Conservation (phyloP, 352 stramenopile genomes). For the Phytopythium helicoides region DNA sequence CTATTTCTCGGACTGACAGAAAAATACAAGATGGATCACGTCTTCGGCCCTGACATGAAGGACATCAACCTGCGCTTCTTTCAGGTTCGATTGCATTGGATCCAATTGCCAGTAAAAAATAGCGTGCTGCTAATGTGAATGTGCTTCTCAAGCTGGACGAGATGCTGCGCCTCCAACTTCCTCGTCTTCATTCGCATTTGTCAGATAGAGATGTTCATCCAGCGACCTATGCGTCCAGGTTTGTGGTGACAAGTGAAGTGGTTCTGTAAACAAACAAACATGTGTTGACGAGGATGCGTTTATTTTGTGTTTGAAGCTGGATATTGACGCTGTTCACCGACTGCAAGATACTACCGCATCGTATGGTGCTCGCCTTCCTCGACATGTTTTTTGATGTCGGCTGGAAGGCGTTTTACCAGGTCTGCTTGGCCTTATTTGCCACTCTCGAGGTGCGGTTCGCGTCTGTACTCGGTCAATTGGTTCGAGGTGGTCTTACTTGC, state of each 20-base stretch:
- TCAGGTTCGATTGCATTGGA: slow-evolving; percentile 5
- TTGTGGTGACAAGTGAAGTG: neutral
- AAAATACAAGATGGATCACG: slow-evolving; percentile 43
- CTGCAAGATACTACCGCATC: slow-evolving; percentile 34
- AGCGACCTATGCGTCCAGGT: slow-evolving; percentile 50
- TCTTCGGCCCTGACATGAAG: slow-evolving; percentile 49
- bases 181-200: slow-evolving; percentile 32
- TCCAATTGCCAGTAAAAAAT: neutral
- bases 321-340: slow-evolving; percentile 56
- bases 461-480: neutral
- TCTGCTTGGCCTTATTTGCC: slow-evolving; percentile 36
- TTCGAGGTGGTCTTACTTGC: neutral
- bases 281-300: too few relatives aligned
- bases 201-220: slow-evolving; percentile 46
- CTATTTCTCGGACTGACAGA: slow-evolving; percentile 50
- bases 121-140: neutral
- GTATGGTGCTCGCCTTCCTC: slow-evolving; percentile 35
- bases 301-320: slow-evolving; percentile 20
- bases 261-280: too few relatives aligned
- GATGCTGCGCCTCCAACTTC: slow-evolving; percentile 33
- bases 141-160: slow-evolving; percentile 29
- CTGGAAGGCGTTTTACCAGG: slow-evolving; percentile 48
- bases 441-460: slow-evolving; percentile 30
- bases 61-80: slow-evolving; percentile 55
- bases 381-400: slow-evolving; percentile 50